Base-by-base conservation (phyloP, 1,139 yeast genomes). In the Debaryomyces sp. region DNA sequence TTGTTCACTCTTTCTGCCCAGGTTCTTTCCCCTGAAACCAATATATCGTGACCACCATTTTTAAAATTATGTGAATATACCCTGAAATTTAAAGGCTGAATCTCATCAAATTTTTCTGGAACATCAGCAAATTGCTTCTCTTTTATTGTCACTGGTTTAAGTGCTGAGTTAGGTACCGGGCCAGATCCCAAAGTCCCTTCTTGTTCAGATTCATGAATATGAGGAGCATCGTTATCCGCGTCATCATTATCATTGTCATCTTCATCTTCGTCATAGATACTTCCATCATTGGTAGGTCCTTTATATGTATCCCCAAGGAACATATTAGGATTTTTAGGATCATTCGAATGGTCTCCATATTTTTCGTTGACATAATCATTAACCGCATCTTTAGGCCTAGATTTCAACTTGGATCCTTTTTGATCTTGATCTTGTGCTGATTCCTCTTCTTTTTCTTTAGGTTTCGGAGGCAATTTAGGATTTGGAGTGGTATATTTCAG, bases 61-160 rank as follows among this genome's bases (percentile, higher is more conserved):
- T 69, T 70, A 42, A 72, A 63, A 54, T 73, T 73, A 50, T 73
- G 77, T 5, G 75, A 67, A 52, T 72, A 72, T 18, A 73, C 61
- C 30, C 77, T 60, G 54, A 73, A 69, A 15, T 48, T 50, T 5
- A 70, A 44, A 1, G 64, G 62, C 6, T 54, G 47, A 12, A 61
- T 53, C 7, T 43, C 23, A 13, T 45, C 35, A 33, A 62, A 57
- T 35, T 57, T 49, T 10, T 52, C 52, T 4, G 62, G 59, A 2
- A 65, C 51, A 3, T 50, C 42, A 2, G 66, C 57, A 18, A 51
- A 55, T 18, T 49, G 46, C 17, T 56, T 62, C 21, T 57, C 60
- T 10, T 59, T 56, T 32, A 55, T 50, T 5, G 62, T 54, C 5
- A 60, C 60, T 1, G 61, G 58, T 33, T 53, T 52, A 46, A 41